Percentiles rank a stretch among this genome's conserved stretches.
phyloP scores from a whole-genome alignment of 2,329 filamentous ascomycete species.

The Pseudogymnoascus destructans region DNA sequence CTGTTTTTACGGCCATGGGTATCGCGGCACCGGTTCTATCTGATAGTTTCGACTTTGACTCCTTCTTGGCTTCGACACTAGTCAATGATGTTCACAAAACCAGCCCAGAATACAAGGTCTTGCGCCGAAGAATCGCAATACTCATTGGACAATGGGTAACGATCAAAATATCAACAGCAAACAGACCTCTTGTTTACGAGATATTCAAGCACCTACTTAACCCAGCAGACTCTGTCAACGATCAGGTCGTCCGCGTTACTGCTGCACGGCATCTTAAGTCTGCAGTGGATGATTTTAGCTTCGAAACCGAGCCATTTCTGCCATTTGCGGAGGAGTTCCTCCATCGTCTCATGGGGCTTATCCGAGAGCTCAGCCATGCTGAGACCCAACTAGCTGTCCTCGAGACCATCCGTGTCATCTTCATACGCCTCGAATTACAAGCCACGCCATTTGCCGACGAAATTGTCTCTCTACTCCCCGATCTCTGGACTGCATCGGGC shows the following conservation, averaged over 20 bases:
- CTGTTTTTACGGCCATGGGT: conserved; percentile 86
- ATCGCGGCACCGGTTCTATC: conserved; percentile 67
- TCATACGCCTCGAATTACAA: conserved; percentile 67
- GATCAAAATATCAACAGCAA: conserved; percentile 56
- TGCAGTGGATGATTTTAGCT: conserved; percentile 75
- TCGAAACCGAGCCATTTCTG: conserved; percentile 58
- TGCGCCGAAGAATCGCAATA: conserved; percentile 79
- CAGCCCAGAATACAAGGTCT: conserved; percentile 56
- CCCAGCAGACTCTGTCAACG: conserved; percentile 64
- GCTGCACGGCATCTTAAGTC: conserved; percentile 73
- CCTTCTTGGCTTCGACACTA: conserved; percentile 61
- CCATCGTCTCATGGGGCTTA: conserved; percentile 59
- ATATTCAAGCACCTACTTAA: conserved; percentile 82
- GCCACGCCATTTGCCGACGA: conserved; percentile 59
- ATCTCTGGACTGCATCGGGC: conserved; percentile 72
- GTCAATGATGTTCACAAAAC: conserved; percentile 61
- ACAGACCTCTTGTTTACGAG: conserved; percentile 65
- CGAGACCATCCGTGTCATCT: conserved; percentile 70
- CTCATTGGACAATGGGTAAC: conserved; percentile 82
- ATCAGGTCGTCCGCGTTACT: conserved; percentile 83
- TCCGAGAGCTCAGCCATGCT: conserved; percentile 64
- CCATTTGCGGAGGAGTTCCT: conserved; percentile 67
- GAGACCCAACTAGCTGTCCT: conserved; percentile 87
- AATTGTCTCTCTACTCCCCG: conserved; percentile 67
- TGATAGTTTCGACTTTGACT: conserved; percentile 68